Base-by-base conservation (phyloP, 495 filamentous ascomycete genomes). In the Neurospora sp. region DNA sequence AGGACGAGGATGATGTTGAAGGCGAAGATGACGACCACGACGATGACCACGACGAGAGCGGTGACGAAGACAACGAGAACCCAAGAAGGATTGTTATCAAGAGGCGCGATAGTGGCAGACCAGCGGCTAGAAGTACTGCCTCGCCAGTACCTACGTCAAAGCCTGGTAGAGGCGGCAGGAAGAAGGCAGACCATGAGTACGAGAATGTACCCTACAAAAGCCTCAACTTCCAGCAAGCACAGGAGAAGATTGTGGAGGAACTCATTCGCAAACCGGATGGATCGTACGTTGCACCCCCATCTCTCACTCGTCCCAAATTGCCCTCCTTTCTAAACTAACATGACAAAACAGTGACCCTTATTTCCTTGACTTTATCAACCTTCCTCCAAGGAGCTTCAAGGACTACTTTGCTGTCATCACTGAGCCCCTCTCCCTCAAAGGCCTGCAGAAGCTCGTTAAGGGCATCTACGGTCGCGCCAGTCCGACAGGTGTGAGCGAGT, bases 391-490 rank as follows among this genome's bases (percentile, higher is more conserved):
- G 18, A 80, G 78, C 8, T 82, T 91, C 39, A 86, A 85, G 71
- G 93, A 96, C 71, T 96, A 96, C 78, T 96, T 93, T 75, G 84
- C 88, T 71, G 77, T 94, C 37, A 94, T 96, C 73, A 85, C 86
- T 40, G 84, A 92, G 70, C 93, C 93, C 0, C 84, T 94, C 7
- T 93, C 90, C 2, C 80, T 96, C 12, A 89, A 89, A 72, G 87
- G 83, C 8, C 83, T 95, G 16, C 89, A 92, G 75, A 93, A 93
- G 82, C 85, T 85, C 71, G 87, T 93, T 42, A 87, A 87, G 31
- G 92, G 93, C 18, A 84, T 88, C 35, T 87, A 89, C 70, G 91
- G 90, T 12, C 85, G 90, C 71, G 85, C 87, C 69, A 85, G 87
- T 41, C 85, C 86, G 4, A 90, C 91, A 1, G 88, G 87, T n/a